Percentiles rank a stretch among this genome's conserved stretches.
phyloP scores from a whole-genome alignment of 257 asterid species.

The Primulina eburnea region DNA sequence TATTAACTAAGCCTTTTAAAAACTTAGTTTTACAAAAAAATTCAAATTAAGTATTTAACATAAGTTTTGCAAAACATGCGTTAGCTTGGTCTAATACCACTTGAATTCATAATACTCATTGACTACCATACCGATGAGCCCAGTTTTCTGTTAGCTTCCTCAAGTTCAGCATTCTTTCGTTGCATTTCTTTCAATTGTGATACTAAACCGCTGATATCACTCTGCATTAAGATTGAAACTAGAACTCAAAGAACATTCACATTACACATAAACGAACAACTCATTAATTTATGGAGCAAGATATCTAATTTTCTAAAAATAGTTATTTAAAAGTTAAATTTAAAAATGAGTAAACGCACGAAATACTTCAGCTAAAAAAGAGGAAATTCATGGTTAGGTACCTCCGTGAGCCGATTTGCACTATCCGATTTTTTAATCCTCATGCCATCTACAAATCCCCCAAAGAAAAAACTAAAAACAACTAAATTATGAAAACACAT shows the following conservation, averaged over 20 bases:
- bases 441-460: constrained; percentile 39
- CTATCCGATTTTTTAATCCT: constrained; percentile 73
- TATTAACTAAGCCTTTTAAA: neutral
- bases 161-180: constrained; percentile 59
- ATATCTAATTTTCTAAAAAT: neutral
- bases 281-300: neutral
- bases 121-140: constrained; percentile 50
- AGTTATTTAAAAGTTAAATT: neutral
- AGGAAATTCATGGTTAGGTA: constrained; percentile 17
- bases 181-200: constrained; percentile 77
- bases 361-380: neutral
- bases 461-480: neutral
- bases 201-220: constrained; percentile 75
- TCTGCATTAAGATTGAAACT: constrained; percentile 43
- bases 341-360: neutral
- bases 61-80: neutral
- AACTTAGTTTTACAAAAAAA: neutral
- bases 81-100: constrained; percentile 8
- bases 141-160: constrained; percentile 57
- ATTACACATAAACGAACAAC: constrained; percentile 1
- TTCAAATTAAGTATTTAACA: too few relatives aligned
- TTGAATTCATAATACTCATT: neutral
- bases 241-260: constrained; percentile 1
- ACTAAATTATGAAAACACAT: neutral
- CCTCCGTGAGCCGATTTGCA: constrained; percentile 81